These are phyloP conservation scores for Beauveria medogensis DNA, from an alignment of 2,329 filamentous ascomycete species.

Conservation along the genomic window DNA sequence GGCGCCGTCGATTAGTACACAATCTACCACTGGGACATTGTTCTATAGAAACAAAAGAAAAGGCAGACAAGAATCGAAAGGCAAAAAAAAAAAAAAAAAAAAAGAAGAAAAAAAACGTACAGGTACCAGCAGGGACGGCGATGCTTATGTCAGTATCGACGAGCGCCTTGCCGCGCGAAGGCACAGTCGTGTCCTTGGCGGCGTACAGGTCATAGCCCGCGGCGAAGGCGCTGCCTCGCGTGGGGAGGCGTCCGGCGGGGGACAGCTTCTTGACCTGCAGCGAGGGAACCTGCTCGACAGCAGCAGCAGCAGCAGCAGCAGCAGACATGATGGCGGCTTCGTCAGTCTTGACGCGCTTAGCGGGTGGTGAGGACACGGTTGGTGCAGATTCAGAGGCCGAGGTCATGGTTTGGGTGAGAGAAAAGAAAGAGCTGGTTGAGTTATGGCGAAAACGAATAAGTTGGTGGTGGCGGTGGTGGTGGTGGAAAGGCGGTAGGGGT, in stretches of 20 bases:
- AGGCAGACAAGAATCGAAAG: background rate
- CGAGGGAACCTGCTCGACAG: conserved; percentile 37
- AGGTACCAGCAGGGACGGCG: conserved; percentile 82
- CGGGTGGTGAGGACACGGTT: conserved; percentile 59
- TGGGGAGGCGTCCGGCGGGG: conserved; percentile 70
- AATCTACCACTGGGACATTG: no score
- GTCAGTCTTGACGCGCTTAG: conserved; percentile 69
- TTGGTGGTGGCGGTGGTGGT: background rate
- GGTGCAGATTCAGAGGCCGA: conserved; percentile 1
- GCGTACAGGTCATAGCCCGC: conserved; percentile 94
- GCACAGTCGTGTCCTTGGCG: conserved; percentile 65
- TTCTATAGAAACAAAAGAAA: no score
- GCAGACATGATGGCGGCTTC: conserved; percentile 27
- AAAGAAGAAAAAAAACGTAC: conserved; percentile 40
- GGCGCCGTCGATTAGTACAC: background rate
- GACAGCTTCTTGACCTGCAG: conserved; percentile 86
- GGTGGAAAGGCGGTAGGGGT: background rate
- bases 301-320: conserved; percentile 13
- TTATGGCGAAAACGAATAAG: background rate
- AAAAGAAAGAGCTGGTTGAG: background rate
- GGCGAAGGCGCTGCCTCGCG: conserved; percentile 78
- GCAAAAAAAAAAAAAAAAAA: no score
- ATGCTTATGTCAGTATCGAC: conserved; percentile 90
- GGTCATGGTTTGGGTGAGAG: background rate
- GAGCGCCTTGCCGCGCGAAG: conserved; percentile 72